A percentile compares a stretch with the other conserved stretches of the same genome.
Conservation (phyloP, 805 yeast species). For the Nakazawaea ernobii region DNA sequence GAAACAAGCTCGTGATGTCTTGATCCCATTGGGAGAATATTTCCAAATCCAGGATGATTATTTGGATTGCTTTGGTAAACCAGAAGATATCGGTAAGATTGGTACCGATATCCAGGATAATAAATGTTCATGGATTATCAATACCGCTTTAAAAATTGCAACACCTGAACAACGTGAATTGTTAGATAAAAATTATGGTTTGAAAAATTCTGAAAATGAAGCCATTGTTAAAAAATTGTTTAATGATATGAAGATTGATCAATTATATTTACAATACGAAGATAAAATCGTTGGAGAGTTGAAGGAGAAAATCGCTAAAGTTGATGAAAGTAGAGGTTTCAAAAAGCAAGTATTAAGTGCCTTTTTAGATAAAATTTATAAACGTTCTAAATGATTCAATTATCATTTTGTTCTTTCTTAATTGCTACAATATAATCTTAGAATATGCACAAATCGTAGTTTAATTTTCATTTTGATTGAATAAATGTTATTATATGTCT, state of each 20-base stretch:
- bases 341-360: slow-evolving; percentile 78
- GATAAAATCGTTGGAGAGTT: slow-evolving; percentile 66
- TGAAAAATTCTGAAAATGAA: slow-evolving; percentile 67
- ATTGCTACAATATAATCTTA: not conserved
- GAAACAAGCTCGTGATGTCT: slow-evolving; percentile 79
- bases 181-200: slow-evolving; percentile 87
- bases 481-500: not conserved
- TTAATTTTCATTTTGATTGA: not conserved
- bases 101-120: slow-evolving; percentile 98
- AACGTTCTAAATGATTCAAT: slow-evolving; percentile 64
- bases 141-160: slow-evolving; percentile 80
- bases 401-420: too few species aligned
- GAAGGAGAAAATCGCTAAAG: slow-evolving; percentile 52
- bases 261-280: slow-evolving; percentile 75
- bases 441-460: slow-evolving; percentile 2
- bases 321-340: slow-evolving; percentile 93
- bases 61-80: slow-evolving; percentile 95
- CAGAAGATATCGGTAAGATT: slow-evolving; percentile 95
- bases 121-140: slow-evolving; percentile 97
- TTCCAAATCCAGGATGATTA: slow-evolving; percentile 98
- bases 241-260: slow-evolving; percentile 64
- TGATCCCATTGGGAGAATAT: slow-evolving; percentile 95
- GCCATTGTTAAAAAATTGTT: slow-evolving; percentile 67
- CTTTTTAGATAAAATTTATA: slow-evolving; percentile 88
- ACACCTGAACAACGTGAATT: slow-evolving; percentile 75